Base-by-base conservation (phyloP, 768 basidiomycete species). In the Dioszegia aurantiaca region DNA sequence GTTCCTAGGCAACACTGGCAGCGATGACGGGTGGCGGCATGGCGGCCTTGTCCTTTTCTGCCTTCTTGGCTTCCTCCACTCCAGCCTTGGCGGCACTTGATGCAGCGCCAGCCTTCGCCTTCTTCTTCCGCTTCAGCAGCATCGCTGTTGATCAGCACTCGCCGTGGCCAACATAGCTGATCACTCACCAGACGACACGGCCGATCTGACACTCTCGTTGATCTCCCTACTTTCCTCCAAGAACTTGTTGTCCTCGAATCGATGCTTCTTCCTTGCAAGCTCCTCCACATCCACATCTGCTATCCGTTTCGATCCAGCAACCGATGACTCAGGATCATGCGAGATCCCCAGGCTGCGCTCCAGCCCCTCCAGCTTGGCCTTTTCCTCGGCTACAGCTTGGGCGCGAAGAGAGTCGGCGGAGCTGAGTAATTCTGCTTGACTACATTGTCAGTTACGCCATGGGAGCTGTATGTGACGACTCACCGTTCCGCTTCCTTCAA, bases 401-500 rank as follows among this genome's bases (percentile, higher is more conserved):
- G 87, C 86, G 66, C 87, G 83, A 24, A 92, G 86, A 37, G 85
- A 83, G 0, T 89, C 87, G 68, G 90, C 90, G 23, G 82, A 81
- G 70, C 92, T 90, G 62, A 97, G 82, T 24, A 72, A 48, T 39
- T 77, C 73, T 33, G 72, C 70, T 64, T 73, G 69, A 44, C 75
- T 76, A 56, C n/a, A 16, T 5, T 44, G 21, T 44, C 44, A 46
- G 43, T 46, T 5, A 3, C 1, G 21, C 3, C 9, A 5, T 28
- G 2, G 10, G 6, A 10, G 1, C 14, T 47, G 39, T 11, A 57
- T n/a, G 37, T 3, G 33, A 26, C 42, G 30, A 19, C 84, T 47
- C 65, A 91, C 92, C 86, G 87, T 77, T 95, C 90, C 0, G 94
- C 95, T 68, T 97, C 92, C 77, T 97, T 95, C 71, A 99, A 85